These are phyloP conservation scores for Monosporascus cannonballus DNA, from an alignment of 2,329 filamentous ascomycete species.

Conservation along the genomic window DNA sequence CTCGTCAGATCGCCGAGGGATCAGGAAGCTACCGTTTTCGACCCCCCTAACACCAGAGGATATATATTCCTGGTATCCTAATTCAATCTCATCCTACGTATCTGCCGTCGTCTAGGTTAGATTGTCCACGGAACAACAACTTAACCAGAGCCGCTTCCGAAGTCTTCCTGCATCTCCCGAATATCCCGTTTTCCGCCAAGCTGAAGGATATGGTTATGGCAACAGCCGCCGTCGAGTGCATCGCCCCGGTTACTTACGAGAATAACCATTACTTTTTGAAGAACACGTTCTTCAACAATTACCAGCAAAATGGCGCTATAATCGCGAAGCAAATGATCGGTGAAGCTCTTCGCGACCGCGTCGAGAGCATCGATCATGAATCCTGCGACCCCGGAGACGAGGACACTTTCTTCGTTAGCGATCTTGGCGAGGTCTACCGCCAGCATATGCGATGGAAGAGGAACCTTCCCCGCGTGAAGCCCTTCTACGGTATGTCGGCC, in stretches of 20 bases:
- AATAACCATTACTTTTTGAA: constrained; percentile 36
- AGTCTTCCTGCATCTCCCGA: constrained; percentile 14
- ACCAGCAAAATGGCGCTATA: constrained; percentile 37
- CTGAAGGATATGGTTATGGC: constrained; percentile 60
- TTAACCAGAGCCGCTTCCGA: constrained; percentile 10
- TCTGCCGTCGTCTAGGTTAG: constrained; percentile 5
- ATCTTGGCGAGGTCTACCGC: constrained; percentile 96
- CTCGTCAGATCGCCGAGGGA: constrained; percentile 86
- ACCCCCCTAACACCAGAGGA: constrained; percentile 73
- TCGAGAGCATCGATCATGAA: constrained; percentile 79
- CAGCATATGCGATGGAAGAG: constrained; percentile 98
- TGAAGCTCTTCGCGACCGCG: constrained; percentile 77
- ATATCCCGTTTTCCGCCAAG: constrained; percentile 18
- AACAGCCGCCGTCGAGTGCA: constrained; percentile 51
- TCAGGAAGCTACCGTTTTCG: constrained; percentile 90
- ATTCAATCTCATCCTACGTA: constrained; percentile 14
- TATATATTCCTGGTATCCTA: constrained; percentile 15
- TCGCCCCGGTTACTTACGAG: constrained; percentile 44
- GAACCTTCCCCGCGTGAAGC: constrained; percentile 86
- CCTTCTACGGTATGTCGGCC: constrained; percentile 75
- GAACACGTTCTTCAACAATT: constrained; percentile 31
- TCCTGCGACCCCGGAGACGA: constrained; percentile 87
- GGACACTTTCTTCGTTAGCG: constrained; percentile 96
- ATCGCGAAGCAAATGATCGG: constrained; percentile 76
- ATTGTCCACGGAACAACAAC: constrained; percentile 7